Evolutionary conservation across 345 rosid genomes (phyloP), one percentile per base, ranked within the genome.

Genomic region (Eucalyptus sp.): DNA sequence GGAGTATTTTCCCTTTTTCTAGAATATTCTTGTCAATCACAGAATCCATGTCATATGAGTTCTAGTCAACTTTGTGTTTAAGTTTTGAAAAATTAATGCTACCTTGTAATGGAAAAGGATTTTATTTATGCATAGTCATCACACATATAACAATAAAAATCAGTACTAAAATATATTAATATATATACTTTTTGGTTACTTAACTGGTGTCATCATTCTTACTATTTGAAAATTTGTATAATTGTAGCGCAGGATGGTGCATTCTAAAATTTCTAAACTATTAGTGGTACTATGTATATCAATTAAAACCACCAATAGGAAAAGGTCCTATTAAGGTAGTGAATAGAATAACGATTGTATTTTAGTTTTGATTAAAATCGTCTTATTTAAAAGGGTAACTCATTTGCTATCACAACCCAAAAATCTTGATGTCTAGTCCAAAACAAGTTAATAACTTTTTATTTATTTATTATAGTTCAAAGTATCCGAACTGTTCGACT

Each of bases 401-500:
- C 60, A 54, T 24, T 54, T 22, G 60, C 27, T 56, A 56, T 8
- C 5, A 56, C 60, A 56, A 56, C 27, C 2, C 51, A 50, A 4
- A 50, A n/a, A 64, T 15, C 37, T n/a, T 64, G 37, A 64, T 5
- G 1, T 37, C 17, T 1, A 14, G 5, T 64, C 71, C 71, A n/a
- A 64, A 64, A 14, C 3, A 64, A 64, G 71, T 14, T 64, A 29
- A 7, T n/a, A 64, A 16, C 71, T 13, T 13, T 27, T 6, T 37
- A 37, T 29, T 29, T n/a, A n/a, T n/a, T 3, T 29, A 6, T 24
- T 5, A 60, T 16, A 29, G 1, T 14, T 29, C 18, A 64, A 64
- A 64, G 33, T 62, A 13, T 29, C 0, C 1, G 1, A 13, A 29
- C 9, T 3, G 17, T 29, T 62, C 0, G 18, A 29, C 71, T 13